Evolutionary conservation across 2,329 filamentous ascomycete species (phyloP).

Genomic region (Trichoderma sp.): DNA sequence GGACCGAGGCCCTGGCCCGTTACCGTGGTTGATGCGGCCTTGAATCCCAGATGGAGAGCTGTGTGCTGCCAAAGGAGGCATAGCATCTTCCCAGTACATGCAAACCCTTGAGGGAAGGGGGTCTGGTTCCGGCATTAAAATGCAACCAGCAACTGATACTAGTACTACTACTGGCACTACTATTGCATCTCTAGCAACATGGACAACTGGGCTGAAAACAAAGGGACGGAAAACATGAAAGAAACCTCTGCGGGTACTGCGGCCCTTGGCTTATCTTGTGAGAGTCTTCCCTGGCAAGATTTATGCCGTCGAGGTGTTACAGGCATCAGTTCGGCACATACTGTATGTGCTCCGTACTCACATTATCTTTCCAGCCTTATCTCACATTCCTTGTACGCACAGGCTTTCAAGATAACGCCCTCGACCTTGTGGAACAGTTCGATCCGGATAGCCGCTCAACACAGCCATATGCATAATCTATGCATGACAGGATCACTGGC

Average conservation of each 20-base stretch:
- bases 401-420: background rate
- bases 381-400: background rate
- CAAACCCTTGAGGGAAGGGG: background rate
- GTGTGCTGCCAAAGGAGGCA: background rate
- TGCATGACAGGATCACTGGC: background rate
- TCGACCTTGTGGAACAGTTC: background rate
- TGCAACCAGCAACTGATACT: background rate
- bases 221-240: background rate
- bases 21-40: constrained; percentile 4
- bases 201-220: background rate
- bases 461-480: background rate
- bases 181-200: background rate
- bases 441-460: background rate
- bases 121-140: background rate
- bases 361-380: background rate
- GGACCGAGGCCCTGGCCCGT: background rate
- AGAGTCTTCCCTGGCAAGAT: background rate
- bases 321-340: background rate
- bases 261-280: background rate
- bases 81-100: background rate
- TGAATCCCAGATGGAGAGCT: background rate
- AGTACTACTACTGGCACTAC: background rate
- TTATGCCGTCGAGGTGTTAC: background rate
- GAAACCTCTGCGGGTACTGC: background rate
- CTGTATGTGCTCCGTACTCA: background rate